phyloP scores from a whole-genome alignment of 805 yeast species.

The Lipomyces anomalus region DNA sequence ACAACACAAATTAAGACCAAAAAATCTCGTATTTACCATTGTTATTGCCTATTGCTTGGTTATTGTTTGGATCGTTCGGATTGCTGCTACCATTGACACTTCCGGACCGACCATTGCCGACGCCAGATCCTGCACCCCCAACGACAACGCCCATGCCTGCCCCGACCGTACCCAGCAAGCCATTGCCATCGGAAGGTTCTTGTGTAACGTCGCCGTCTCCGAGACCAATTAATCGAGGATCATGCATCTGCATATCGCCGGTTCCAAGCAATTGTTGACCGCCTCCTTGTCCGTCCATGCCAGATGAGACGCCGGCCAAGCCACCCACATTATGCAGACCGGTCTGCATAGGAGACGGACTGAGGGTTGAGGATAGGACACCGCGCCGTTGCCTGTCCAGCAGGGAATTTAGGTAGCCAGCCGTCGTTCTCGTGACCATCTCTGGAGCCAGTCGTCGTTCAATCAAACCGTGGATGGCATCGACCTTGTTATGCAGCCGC shows the following conservation, averaged over 20 bases:
- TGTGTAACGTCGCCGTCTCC: neutral
- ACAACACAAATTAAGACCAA: too few relatives aligned
- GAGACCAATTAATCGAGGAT: slow-evolving; percentile 16
- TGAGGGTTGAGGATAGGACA: neutral
- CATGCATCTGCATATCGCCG: slow-evolving; percentile 18
- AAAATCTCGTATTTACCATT: too few relatives aligned
- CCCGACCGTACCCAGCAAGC: neutral
- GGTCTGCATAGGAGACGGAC: neutral
- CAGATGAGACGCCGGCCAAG: slow-evolving; percentile 6
- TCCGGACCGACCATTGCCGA: neutral
- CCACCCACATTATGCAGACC: slow-evolving; percentile 2
- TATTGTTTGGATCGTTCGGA: too few relatives aligned
- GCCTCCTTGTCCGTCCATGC: slow-evolving; percentile 1
- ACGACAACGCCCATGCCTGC: slow-evolving; percentile 3
- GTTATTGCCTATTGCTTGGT: too few relatives aligned
- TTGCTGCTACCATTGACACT: too few relatives aligned
- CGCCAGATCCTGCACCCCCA: neutral
- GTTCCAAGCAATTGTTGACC: slow-evolving; percentile 3
- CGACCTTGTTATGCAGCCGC: slow-evolving; percentile 29
- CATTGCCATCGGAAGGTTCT: neutral
- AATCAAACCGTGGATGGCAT: slow-evolving; percentile 26
- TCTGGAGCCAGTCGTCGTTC: slow-evolving; percentile 9
- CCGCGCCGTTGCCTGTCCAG: slow-evolving; percentile 7
- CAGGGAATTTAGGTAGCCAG: slow-evolving; percentile 3
- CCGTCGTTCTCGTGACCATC: slow-evolving; percentile 7